Base-by-base conservation (phyloP, 108 stramenopile genomes). In the Cyclostephanos invisitatus region DNA sequence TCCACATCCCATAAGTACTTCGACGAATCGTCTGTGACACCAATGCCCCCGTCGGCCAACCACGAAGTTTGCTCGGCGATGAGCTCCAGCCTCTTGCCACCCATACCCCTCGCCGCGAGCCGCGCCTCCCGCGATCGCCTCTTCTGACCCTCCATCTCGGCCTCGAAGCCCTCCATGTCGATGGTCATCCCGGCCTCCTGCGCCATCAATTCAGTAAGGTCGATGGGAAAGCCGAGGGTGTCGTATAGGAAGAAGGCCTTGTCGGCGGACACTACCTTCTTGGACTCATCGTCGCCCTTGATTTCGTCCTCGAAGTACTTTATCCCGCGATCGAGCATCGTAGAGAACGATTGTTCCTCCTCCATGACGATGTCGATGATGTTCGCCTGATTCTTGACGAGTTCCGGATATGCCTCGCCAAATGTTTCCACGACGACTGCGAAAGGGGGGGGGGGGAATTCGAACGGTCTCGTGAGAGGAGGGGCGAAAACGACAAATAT, bases 141-240 rank as follows among this genome's bases (percentile, higher is more conserved):
- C 67, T 96, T 94, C 58, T 98, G 96, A 28, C 78, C 81, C 62
- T 87, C 85, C 96, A 99, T 96, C 58, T 84, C 88, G 12, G 73
- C 57, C 17, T 89, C 72, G 74, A 98, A 99, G 36, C 97, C 97
- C 18, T 86, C 74, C 65, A 70, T 84, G 62, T 99, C 98, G 0
- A 99, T 83, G 17, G 67, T 83, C 69, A 98, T 82, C 8, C 96
- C 96, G 35, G 89, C 86, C 80, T 99, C 98, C 73, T 91, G 91
- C 0, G 99, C 99, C 99, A 99, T 98, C 37, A 96, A 89, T 75
- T 95, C 87, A 3, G 98, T 98, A 77, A 99, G 87, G 67, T 99
- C 99, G 51, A 98, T 67, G 0, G 99, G 99, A 72, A 99, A 99
- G 51, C 99, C 99, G 70, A 98, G 89, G 4, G 98, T 94, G 58